phyloP scores from a whole-genome alignment of 768 basidiomycete genomes.

The Gymnopilus junonius region DNA sequence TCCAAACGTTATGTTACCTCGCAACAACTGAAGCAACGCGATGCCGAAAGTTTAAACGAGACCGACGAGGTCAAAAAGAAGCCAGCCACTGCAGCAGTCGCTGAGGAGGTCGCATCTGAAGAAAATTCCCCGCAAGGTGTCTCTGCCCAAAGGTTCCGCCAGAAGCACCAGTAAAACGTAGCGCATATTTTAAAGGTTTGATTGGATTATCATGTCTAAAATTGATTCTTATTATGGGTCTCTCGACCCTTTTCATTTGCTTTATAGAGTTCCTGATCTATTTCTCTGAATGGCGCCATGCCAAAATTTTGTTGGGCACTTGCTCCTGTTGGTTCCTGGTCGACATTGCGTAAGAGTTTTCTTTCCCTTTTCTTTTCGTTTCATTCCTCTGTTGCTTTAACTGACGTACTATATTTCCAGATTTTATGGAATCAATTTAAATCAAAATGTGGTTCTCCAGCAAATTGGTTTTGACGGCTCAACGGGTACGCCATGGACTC shows the following conservation, averaged over 20 bases:
- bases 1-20: constrained; percentile 58
- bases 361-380: neutral
- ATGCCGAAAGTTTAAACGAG: constrained; percentile 29
- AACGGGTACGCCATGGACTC: constrained; percentile 61
- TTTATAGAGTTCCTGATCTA: constrained; percentile 67
- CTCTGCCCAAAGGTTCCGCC: neutral
- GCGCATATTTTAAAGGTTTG: constrained; percentile 59
- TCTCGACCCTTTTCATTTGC: too few relatives aligned
- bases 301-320: constrained; percentile 70
- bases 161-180: constrained; percentile 38
- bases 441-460: constrained; percentile 78
- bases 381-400: too few relatives aligned
- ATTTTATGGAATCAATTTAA: constrained; percentile 76
- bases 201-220: neutral
- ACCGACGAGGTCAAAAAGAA: constrained; percentile 31
- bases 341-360: constrained; percentile 59
- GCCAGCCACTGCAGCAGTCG: constrained; percentile 8
- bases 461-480: constrained; percentile 71
- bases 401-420: constrained; percentile 28
- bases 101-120: neutral
- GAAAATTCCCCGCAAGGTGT: neutral
- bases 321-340: constrained; percentile 75
- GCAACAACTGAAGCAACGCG: constrained; percentile 33
- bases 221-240: neutral
- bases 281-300: constrained; percentile 75